Conservation (phyloP, 768 basidiomycete genomes). For the Podaxis rugospora region DNA sequence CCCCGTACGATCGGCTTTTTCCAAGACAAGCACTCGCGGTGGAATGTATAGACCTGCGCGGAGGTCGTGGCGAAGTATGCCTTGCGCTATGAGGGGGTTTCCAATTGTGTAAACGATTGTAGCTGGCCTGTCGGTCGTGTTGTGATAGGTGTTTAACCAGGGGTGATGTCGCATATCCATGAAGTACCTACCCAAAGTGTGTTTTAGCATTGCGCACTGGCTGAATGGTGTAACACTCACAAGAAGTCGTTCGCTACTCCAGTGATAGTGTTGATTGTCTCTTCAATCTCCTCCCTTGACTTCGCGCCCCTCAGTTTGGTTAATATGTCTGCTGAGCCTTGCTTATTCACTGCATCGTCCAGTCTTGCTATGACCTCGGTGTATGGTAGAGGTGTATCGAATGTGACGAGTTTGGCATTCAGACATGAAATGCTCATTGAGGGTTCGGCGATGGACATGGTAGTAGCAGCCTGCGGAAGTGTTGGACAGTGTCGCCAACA, state of each 20-base stretch:
- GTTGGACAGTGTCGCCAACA: neutral
- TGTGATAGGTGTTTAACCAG: slow-evolving; percentile 31
- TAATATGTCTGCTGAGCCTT: slow-evolving; percentile 24
- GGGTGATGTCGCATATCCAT: slow-evolving; percentile 28
- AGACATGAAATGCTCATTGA: slow-evolving; percentile 29
- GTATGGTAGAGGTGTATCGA: slow-evolving; percentile 35
- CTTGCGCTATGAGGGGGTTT: slow-evolving; percentile 47
- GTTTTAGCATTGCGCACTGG: neutral
- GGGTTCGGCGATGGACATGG: slow-evolving; percentile 7
- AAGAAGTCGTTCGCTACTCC: slow-evolving; percentile 35
- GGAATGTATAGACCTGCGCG: slow-evolving; percentile 40
- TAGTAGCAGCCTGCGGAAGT: neutral
- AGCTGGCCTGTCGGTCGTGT: slow-evolving; percentile 21
- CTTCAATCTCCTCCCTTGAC: slow-evolving; percentile 33
- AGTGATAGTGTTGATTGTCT: slow-evolving; percentile 24
- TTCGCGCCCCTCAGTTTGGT: slow-evolving; percentile 19
- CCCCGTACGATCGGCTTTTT: slow-evolving; percentile 32
- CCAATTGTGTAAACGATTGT: slow-evolving; percentile 43
- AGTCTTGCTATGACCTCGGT: slow-evolving; percentile 40
- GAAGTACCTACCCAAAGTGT: slow-evolving; percentile 32
- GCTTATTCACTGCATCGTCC: slow-evolving; percentile 37
- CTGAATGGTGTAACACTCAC: slow-evolving; percentile 27
- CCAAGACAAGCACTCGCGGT: slow-evolving; percentile 38
- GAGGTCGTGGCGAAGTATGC: slow-evolving; percentile 37
- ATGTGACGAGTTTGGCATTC: slow-evolving; percentile 36